Evolutionary conservation across 2,329 filamentous ascomycete genomes (phyloP).

Genomic region (Gaeumannomyces tritici): DNA sequence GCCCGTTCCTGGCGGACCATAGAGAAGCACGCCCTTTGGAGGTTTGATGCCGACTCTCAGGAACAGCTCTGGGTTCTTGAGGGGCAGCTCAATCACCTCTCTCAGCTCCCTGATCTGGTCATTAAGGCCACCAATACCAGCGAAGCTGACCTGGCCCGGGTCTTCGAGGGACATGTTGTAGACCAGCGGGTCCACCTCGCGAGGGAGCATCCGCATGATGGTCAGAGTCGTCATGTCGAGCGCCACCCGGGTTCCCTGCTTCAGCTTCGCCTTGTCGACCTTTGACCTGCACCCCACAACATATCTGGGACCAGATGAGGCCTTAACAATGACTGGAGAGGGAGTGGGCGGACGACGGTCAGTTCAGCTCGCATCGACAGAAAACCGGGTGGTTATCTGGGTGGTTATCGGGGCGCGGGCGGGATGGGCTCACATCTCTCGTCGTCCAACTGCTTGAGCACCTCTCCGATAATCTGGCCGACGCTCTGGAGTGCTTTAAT

Average conservation of each 20-base stretch:
- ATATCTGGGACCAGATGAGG: slow-evolving; percentile 92
- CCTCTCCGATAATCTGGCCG: slow-evolving; percentile 97
- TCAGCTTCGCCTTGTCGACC: slow-evolving; percentile 93
- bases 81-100: slow-evolving; percentile 93
- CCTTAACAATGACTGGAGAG: slow-evolving; percentile 87
- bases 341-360: neutral
- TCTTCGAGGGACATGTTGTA: slow-evolving; percentile 99
- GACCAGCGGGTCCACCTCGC: slow-evolving; percentile 95
- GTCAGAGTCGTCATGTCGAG: slow-evolving; percentile 99
- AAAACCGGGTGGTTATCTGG: neutral
- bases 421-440: slow-evolving; percentile 71
- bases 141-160: slow-evolving; percentile 94
- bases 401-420: neutral
- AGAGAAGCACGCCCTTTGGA: slow-evolving; percentile 92
- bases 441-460: slow-evolving; percentile 96
- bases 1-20: slow-evolving; percentile 91
- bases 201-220: slow-evolving; percentile 98
- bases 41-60: slow-evolving; percentile 96
- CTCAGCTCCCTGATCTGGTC: slow-evolving; percentile 96
- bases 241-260: slow-evolving; percentile 95
- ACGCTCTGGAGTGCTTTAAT: slow-evolving; percentile 99
- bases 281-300: slow-evolving; percentile 98
- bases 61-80: slow-evolving; percentile 99
- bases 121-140: slow-evolving; percentile 92
- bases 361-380: neutral